These are phyloP conservation scores for Boletus rex-veris DNA, from an alignment of 768 basidiomycete species.

Conservation along the genomic window DNA sequence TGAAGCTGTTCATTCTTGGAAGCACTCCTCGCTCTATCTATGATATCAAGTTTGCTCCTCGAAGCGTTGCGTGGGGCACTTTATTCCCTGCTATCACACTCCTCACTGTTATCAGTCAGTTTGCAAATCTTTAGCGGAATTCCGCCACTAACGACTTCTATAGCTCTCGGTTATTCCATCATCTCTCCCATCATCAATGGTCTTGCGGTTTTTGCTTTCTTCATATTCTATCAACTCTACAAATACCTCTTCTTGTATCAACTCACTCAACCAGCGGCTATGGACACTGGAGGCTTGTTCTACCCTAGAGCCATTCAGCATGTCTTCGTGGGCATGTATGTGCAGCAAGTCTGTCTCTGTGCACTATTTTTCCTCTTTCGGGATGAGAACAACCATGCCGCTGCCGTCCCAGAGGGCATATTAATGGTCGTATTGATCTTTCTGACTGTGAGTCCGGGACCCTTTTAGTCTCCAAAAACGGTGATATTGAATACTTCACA, in stretches of 20 bases:
- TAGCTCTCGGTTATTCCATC: slow-evolving; percentile 76
- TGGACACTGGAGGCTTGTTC: slow-evolving; percentile 90
- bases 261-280: slow-evolving; percentile 60
- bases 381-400: slow-evolving; percentile 47
- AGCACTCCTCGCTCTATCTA: slow-evolving; percentile 87
- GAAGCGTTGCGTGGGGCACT: slow-evolving; percentile 74
- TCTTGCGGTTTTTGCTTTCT: slow-evolving; percentile 77
- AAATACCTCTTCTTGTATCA: slow-evolving; percentile 85
- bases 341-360: slow-evolving; percentile 80
- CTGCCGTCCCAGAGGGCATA: slow-evolving; percentile 69
- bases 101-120: slow-evolving; percentile 76
- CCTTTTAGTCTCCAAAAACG: background rate
- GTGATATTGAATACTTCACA: background rate
- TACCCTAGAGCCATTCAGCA: slow-evolving; percentile 95
- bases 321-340: slow-evolving; percentile 89
- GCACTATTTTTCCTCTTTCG: slow-evolving; percentile 89
- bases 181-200: slow-evolving; percentile 95
- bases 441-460: slow-evolving; percentile 58
- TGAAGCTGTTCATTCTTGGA: slow-evolving; percentile 83
- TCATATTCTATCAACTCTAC: slow-evolving; percentile 78
- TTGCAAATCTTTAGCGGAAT: background rate
- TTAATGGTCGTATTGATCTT: slow-evolving; percentile 84
- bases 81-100: slow-evolving; percentile 69
- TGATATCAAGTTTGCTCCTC: slow-evolving; percentile 72
- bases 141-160: background rate